Base-by-base conservation (phyloP, 495 filamentous ascomycete genomes). In the Hamigera avellanea region DNA sequence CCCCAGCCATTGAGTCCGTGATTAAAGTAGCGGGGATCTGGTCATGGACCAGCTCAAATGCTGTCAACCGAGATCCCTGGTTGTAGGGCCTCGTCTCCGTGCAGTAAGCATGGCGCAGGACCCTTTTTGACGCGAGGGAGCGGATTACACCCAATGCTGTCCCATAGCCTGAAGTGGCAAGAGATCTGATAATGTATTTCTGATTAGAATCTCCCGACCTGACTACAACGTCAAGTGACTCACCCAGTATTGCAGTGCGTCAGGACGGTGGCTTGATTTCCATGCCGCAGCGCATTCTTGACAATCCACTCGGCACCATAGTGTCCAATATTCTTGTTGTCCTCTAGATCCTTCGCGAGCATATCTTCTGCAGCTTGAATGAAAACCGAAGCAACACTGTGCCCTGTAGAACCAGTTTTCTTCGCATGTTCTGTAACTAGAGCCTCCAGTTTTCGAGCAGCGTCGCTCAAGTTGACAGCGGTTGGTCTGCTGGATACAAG, bases 241-340 rank as follows among this genome's bases (percentile, higher is more conserved):
- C 67, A 86, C 73, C 91, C 93, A 2, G 91, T 96, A 56, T 98
- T 98, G 62, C 91, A 98, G 60, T 98, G 91, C 15, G 91, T 98
- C 43, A 98, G 55, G 19, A 96, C 78, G 8, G 78, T 80, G 78
- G 67, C 51, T 65, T 67, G 32, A 37, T 33, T 44, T 26, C 31
- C 57, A 33, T 52, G 30, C 50, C 46, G 35, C 35, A 43, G 48
- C 27, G 61, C 57, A 44, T 78, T 62, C 14, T 61, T 54, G 34
- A 70, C 53, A 23, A 98, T 78, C 84, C 89, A 98, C 44, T 78
- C 72, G 3, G 86, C 84, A 8, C 91, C 91, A 48, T 81, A 66
- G 39, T 72, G 64, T 28, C 91, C 91, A 52, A 98, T 95, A 7
- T 64, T 71, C 45, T 79, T 71, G 56, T 98, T 98, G 49, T 89